A percentile compares a stretch with the other conserved stretches of the same genome.
phyloP scores from a whole-genome alignment of 2,329 filamentous ascomycete genomes.

The Phyllosticta ampelicida region DNA sequence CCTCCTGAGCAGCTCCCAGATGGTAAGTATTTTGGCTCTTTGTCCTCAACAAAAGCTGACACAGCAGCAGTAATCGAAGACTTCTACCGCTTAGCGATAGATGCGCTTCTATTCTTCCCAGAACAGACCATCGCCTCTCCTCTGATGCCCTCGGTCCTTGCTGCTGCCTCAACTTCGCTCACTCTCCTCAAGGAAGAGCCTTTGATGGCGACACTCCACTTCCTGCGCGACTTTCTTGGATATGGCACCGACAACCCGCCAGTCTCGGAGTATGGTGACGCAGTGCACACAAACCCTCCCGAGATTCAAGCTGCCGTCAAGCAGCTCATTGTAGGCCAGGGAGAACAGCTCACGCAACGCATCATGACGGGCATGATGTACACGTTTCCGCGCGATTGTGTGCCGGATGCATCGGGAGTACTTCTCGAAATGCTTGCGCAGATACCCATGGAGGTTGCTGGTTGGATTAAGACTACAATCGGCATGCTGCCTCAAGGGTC shows the following conservation, averaged over 20 bases:
- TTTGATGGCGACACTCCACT: conserved; percentile 83
- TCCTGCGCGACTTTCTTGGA: conserved; percentile 77
- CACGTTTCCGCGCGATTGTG: conserved; percentile 90
- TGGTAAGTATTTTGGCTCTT: conserved; percentile 29
- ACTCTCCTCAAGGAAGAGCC: conserved; percentile 86
- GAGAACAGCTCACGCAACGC: conserved; percentile 72
- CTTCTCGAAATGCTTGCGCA: conserved; percentile 81
- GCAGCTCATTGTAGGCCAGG: conserved; percentile 57
- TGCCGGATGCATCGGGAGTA: conserved; percentile 89
- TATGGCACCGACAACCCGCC: conserved; percentile 68
- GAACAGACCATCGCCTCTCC: conserved; percentile 69
- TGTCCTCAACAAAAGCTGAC: background rate
- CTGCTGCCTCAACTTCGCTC: conserved; percentile 76
- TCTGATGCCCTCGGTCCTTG: conserved; percentile 72
- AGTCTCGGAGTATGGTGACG: conserved; percentile 49
- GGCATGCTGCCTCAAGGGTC: conserved; percentile 73
- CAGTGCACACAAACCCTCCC: conserved; percentile 49
- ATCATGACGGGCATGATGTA: conserved; percentile 99
- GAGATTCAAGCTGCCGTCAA: conserved; percentile 66
- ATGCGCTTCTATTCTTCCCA: conserved; percentile 88
- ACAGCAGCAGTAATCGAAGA: conserved; percentile 65
- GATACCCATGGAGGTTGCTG: conserved; percentile 64
- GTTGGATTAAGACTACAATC: conserved; percentile 77
- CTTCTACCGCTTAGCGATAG: conserved; percentile 86
- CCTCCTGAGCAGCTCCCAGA: conserved; percentile 67